These are phyloP conservation scores for Torulaspora pretoriensis DNA, from an alignment of 1,139 yeast species.

Conservation along the genomic window DNA sequence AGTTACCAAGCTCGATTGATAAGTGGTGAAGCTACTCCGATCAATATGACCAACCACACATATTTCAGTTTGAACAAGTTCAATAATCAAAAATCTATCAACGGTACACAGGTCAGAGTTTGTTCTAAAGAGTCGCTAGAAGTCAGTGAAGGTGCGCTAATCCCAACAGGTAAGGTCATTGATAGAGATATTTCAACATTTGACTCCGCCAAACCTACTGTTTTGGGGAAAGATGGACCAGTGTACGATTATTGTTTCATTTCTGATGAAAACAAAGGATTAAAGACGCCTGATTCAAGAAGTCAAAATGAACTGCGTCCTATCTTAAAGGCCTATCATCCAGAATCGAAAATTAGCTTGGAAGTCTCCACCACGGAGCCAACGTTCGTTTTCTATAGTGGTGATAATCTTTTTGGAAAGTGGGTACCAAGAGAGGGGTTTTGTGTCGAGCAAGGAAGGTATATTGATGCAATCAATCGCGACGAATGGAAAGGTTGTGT, in stretches of 20 bases:
- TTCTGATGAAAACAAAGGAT: slow-evolving; percentile 43
- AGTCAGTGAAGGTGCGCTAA: slow-evolving; percentile 13
- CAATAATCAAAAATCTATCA: slow-evolving; percentile 27
- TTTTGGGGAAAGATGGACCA: slow-evolving; percentile 29
- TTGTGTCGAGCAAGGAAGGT: slow-evolving; percentile 62
- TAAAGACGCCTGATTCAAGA: slow-evolving; percentile 32
- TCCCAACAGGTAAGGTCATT: slow-evolving; percentile 50
- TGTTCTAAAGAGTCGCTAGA: slow-evolving; percentile 29
- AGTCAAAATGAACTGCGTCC: slow-evolving; percentile 32
- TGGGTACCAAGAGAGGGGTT: slow-evolving; percentile 50
- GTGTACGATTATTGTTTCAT: slow-evolving; percentile 53
- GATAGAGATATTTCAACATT: slow-evolving; percentile 33
- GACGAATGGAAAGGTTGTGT: slow-evolving; percentile 51
- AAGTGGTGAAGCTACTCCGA: slow-evolving; percentile 45
- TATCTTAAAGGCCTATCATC: slow-evolving; percentile 47
- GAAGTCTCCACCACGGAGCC: slow-evolving; percentile 60
- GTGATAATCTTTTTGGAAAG: slow-evolving; percentile 43
- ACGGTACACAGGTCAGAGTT: slow-evolving; percentile 32
- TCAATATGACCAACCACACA: slow-evolving; percentile 62
- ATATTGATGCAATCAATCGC: slow-evolving; percentile 51
- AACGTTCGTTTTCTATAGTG: slow-evolving; percentile 63
- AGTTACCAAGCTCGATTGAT: slow-evolving; percentile 49
- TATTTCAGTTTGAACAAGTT: slow-evolving; percentile 47
- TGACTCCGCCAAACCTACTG: slow-evolving; percentile 16
- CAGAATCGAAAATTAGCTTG: slow-evolving; percentile 45